Evolutionary conservation across 495 filamentous ascomycete genomes (phyloP).

Genomic region (Aspergillus incahuasiensis): DNA sequence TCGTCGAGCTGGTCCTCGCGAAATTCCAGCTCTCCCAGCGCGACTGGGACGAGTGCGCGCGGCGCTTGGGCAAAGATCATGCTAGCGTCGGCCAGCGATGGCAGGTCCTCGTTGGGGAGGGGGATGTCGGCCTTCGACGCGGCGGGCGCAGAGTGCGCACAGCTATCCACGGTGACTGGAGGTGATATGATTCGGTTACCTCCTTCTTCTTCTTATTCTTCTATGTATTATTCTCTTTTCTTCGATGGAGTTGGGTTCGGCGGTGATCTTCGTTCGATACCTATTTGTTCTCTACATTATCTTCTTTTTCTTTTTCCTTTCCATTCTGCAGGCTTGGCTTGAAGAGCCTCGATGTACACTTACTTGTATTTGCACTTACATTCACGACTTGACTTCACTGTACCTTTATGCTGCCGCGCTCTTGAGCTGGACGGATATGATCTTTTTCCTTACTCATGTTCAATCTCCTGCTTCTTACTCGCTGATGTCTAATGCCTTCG

Average conservation of each 20-base stretch:
- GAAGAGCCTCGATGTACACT: too few species aligned
- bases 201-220: slow-evolving; percentile 2
- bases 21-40: slow-evolving; percentile 67
- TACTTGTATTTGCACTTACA: too few species aligned
- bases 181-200: not conserved
- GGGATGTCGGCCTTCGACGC: slow-evolving; percentile 48
- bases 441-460: too few species aligned
- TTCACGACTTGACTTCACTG: too few species aligned
- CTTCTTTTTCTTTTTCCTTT: slow-evolving; percentile 8
- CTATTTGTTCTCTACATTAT: not conserved
- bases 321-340: too few species aligned
- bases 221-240: too few species aligned
- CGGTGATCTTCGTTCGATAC: not conserved
- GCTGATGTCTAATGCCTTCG: slow-evolving; percentile 1
- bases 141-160: slow-evolving; percentile 45
- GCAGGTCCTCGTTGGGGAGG: slow-evolving; percentile 60
- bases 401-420: too few species aligned
- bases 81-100: slow-evolving; percentile 63
- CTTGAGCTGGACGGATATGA: too few species aligned
- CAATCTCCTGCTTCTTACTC: not conserved
- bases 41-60: slow-evolving; percentile 78
- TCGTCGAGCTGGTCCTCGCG: slow-evolving; percentile 69
- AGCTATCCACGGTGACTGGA: slow-evolving; percentile 45
- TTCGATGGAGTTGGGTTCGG: too few species aligned
- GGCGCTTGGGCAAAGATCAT: slow-evolving; percentile 58